Evolutionary conservation across 2,329 filamentous ascomycete species (phyloP), one percentile per base, ranked within the genome.

Genomic region (Ophiocordyceps australis): DNA sequence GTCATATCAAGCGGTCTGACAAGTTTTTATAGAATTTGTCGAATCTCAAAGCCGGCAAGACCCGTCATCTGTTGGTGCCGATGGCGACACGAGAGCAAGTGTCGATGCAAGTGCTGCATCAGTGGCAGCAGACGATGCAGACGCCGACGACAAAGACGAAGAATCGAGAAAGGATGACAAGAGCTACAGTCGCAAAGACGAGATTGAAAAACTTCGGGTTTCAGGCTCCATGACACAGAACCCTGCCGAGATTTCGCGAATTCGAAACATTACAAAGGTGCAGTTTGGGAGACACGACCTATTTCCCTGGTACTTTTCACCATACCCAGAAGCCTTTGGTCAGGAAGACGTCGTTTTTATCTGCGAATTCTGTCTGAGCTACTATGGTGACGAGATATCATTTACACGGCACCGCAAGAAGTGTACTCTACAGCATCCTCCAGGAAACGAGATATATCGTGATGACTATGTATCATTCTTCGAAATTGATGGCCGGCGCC

Each of bases 201-300:
- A 98, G 49, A 94, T 95, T 30, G 89, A 98, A 47, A 93, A 94
- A 46, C 63, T 98, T 8, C 74, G 89, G 21, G 93, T 83, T 4
- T 80, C 81, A 14, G 91, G 89, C 17, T 94, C 83, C 32, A 95
- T 98, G 89, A 98, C 91, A 9, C 91, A 98, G 46, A 95, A 95
- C 37, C 89, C 92, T 30, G 83, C 86, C 9, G 91, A 98, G 45
- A 83, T 98, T 32, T 86, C 86, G 14, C 77, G 91, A 27, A 92
- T 98, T 28, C 76, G 89, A 42, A 98, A 98, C 45, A 73, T 98
- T 36, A 81, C 80, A 28, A 85, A 78, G 37, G 75, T 98, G 4
- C 86, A 95, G 46, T 95, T 98, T 61, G 91, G 89, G 23, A 73
- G 75, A 38, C 77, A 74, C 45, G 82, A 94, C 41, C 69, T 98